These are phyloP conservation scores for Areca catechu DNA, from an alignment of 176 grass and related monocot species.

Conservation along the genomic window DNA sequence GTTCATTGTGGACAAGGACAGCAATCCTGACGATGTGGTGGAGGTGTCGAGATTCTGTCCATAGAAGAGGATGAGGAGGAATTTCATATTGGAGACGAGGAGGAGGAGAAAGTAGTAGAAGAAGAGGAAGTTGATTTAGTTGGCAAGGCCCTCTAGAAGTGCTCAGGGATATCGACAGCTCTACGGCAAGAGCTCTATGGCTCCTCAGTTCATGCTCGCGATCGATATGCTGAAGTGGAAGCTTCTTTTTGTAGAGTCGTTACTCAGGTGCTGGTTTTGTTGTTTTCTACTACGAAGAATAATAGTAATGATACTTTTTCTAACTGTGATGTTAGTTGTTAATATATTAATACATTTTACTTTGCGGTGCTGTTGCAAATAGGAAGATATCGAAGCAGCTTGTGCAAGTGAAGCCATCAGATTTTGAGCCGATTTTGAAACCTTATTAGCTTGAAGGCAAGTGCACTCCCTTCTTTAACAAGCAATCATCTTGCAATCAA, in stretches of 20 bases:
- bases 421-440: slow-evolving; percentile 71
- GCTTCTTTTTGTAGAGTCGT: slow-evolving; percentile 59
- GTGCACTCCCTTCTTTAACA: no score
- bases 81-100: slow-evolving; percentile 6
- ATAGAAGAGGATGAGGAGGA: no score
- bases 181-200: slow-evolving; percentile 61
- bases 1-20: no score
- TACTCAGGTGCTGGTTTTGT: slow-evolving; percentile 56
- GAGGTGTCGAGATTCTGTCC: no score
- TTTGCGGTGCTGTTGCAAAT: slow-evolving; percentile 19
- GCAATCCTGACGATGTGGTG: no score
- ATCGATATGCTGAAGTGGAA: slow-evolving; percentile 71
- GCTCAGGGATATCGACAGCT: slow-evolving; percentile 55
- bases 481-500: no score
- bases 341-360: background rate
- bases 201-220: slow-evolving; percentile 34
- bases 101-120: slow-evolving; percentile 1
- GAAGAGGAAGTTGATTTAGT: slow-evolving; percentile 49
- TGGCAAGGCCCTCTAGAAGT: slow-evolving; percentile 68
- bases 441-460: slow-evolving; percentile 95
- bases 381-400: slow-evolving; percentile 75
- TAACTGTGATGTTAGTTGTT: background rate
- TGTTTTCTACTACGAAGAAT: background rate
- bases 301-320: no score
- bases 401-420: slow-evolving; percentile 52